These are phyloP conservation scores for Erythrobasidium hasegawianum DNA, from an alignment of 1,284 basidiomycete genomes.

Conservation along the genomic window DNA sequence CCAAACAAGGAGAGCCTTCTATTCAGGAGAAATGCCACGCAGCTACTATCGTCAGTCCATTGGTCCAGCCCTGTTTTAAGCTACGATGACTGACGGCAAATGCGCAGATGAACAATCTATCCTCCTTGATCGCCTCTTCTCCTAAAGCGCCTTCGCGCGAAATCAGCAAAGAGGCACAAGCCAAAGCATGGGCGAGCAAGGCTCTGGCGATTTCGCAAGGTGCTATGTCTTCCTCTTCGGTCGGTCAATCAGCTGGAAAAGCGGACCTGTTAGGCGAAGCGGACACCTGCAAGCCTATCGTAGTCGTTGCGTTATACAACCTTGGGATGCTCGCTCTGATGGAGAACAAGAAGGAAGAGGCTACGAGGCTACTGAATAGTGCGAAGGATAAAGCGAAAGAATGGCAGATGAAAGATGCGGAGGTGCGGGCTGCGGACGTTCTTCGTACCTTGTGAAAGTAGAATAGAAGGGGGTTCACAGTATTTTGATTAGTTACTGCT, in stretches of 20 bases:
- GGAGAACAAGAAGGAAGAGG: conserved; percentile 26
- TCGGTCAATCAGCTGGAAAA: background rate
- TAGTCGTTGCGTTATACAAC: conserved; percentile 26
- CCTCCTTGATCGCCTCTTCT: conserved; percentile 26
- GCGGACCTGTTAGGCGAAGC: conserved; percentile 6
- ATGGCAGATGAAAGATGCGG: conserved; percentile 25
- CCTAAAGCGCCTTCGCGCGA: conserved; percentile 25
- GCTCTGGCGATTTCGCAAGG: conserved; percentile 23
- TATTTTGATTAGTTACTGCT: too few relatives aligned
- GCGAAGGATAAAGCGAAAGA: conserved; percentile 22
- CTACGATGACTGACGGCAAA: background rate
- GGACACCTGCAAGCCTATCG: conserved; percentile 21
- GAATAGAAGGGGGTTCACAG: background rate
- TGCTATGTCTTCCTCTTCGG: background rate
- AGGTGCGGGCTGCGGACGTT: conserved; percentile 18
- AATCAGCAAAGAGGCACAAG: conserved; percentile 18
- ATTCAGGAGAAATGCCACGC: conserved; percentile 34
- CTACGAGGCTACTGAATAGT: conserved; percentile 12
- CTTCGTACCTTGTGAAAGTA: conserved; percentile 5
- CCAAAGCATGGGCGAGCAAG: conserved; percentile 34
- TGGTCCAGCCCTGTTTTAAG: background rate
- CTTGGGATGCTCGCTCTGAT: conserved; percentile 31
- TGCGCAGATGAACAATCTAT: conserved; percentile 36
- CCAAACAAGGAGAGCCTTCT: conserved; percentile 18
- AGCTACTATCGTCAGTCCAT: conserved; percentile 31